Percentiles rank a stretch among this genome's conserved stretches.
Conservation (phyloP, 1,284 basidiomycete genomes). For the Takashimella tepidaria region DNA sequence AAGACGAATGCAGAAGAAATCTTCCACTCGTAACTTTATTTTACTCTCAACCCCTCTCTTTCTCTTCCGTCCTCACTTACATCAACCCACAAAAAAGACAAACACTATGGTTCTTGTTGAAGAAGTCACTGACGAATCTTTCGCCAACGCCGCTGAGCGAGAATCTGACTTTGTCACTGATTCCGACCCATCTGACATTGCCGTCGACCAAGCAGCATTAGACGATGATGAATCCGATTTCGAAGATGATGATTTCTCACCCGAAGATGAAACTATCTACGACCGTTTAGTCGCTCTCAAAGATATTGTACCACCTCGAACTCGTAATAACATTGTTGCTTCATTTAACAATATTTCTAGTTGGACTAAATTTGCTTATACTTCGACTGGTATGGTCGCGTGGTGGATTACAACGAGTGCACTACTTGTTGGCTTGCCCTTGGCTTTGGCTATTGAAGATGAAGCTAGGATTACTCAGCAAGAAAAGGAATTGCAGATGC, state of each 20-base stretch:
- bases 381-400: constrained; percentile 74
- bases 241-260: constrained; percentile 35
- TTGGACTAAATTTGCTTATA: constrained; percentile 55
- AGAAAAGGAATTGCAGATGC: constrained; percentile 89
- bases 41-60: neutral
- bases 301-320: constrained; percentile 90
- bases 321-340: constrained; percentile 67
- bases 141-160: constrained; percentile 24
- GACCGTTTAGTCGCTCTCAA: constrained; percentile 86
- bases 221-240: constrained; percentile 33
- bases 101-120: constrained; percentile 44
- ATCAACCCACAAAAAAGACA: neutral
- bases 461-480: constrained; percentile 91
- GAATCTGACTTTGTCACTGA: constrained; percentile 43
- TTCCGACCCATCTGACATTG: constrained; percentile 22
- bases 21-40: neutral
- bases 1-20: too few species aligned
- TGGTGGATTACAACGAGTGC: constrained; percentile 95
- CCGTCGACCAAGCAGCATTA: constrained; percentile 29
- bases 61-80: constrained; percentile 2
- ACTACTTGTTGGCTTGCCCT: constrained; percentile 84
- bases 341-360: constrained; percentile 59
- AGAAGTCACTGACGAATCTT: constrained; percentile 42
- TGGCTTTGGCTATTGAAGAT: constrained; percentile 89
- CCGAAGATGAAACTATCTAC: constrained; percentile 64